A percentile compares a stretch with the other conserved stretches of the same genome.
Conservation (phyloP, 192 early-diverging fungal species). For the Entophlyctis luteolus region DNA sequence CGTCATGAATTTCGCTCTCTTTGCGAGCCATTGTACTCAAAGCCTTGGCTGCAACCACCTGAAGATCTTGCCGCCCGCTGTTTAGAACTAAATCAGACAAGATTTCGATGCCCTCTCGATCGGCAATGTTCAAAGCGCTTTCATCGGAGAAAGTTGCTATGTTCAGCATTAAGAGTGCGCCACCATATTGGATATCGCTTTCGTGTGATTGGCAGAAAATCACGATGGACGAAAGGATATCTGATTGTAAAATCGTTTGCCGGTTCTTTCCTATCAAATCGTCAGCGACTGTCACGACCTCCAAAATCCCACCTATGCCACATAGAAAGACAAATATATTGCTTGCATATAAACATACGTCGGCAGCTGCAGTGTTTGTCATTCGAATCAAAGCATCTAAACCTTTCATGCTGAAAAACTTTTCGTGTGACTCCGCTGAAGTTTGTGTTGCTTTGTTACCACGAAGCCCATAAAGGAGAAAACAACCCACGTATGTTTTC, state of each 20-base stretch:
- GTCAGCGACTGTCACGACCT: background rate
- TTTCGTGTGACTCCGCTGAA: conserved; percentile 35
- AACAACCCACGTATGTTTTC: conserved; percentile 11
- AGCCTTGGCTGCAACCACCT: conserved; percentile 40
- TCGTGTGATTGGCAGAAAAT: conserved; percentile 43
- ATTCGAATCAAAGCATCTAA: conserved; percentile 37
- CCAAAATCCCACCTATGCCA: conserved; percentile 23
- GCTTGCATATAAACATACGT: conserved; percentile 51
- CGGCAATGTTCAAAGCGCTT: conserved; percentile 23
- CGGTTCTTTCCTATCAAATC: conserved; percentile 15
- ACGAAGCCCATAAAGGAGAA: background rate
- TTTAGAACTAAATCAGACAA: conserved; percentile 24
- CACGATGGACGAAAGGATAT: conserved; percentile 33
- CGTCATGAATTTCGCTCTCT: conserved; percentile 12
- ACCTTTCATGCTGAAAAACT: conserved; percentile 38
- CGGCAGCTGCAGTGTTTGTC: conserved; percentile 24
- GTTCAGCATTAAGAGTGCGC: conserved; percentile 48
- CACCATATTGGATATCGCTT: conserved; percentile 50
- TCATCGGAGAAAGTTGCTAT: conserved; percentile 41
- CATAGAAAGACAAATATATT: conserved; percentile 54
- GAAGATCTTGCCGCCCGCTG: conserved; percentile 30
- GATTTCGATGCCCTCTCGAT: conserved; percentile 24
- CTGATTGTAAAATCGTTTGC: conserved; percentile 27
- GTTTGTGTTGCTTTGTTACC: background rate
- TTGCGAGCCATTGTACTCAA: conserved; percentile 33